Evolutionary conservation across 2,329 filamentous ascomycete species (phyloP).

Genomic region (Volutella citrinella): DNA sequence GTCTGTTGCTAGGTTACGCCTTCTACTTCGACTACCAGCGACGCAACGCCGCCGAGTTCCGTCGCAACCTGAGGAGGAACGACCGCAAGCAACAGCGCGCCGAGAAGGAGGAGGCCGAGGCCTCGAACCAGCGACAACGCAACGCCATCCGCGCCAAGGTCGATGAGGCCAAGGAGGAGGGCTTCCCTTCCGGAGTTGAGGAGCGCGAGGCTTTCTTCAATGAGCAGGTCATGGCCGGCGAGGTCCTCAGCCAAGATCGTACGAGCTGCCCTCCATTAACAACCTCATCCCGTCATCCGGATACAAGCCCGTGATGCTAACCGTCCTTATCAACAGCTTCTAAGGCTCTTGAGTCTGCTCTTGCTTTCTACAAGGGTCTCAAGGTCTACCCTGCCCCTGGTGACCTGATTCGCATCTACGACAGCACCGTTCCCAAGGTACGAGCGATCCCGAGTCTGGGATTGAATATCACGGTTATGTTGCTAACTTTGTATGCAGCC

Average conservation of each 20-base stretch:
- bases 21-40: constrained; percentile 68
- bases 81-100: constrained; percentile 69
- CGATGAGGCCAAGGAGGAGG: constrained; percentile 81
- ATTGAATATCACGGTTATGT: no score
- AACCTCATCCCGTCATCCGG: no score
- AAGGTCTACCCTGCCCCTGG: constrained; percentile 96
- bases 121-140: constrained; percentile 63
- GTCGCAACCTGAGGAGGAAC: constrained; percentile 68
- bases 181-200: constrained; percentile 85
- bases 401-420: constrained; percentile 94
- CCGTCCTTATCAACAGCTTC: constrained; percentile 45
- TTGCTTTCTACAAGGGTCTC: constrained; percentile 96
- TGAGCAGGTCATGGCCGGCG: constrained; percentile 87
- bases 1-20: constrained; percentile 52
- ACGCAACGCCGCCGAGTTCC: constrained; percentile 62
- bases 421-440: constrained; percentile 97
- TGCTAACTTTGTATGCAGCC: constrained; percentile 51
- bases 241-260: constrained; percentile 81
- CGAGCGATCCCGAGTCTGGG: no score
- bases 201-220: constrained; percentile 97
- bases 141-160: constrained; percentile 73
- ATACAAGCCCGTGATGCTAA: constrained; percentile 14
- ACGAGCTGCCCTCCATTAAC: constrained; percentile 33
- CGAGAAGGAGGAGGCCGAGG: constrained; percentile 70
- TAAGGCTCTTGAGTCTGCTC: constrained; percentile 75